Evolutionary conservation across 495 filamentous ascomycete genomes (phyloP), one percentile per base, ranked within the genome.

Genomic region (Tuber calosporum): DNA sequence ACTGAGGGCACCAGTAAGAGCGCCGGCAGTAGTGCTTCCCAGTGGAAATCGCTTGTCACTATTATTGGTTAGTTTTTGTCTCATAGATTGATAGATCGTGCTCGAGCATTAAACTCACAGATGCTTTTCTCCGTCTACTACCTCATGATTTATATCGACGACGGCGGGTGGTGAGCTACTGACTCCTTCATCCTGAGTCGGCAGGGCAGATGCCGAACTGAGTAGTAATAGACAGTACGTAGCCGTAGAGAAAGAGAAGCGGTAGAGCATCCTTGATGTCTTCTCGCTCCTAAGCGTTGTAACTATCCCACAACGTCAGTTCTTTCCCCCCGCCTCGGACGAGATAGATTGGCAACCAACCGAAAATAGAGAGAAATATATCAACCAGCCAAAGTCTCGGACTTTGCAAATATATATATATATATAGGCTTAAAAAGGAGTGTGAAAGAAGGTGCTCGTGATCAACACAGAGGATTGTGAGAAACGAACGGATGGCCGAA

Each of bases 391-490:
- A 58, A 30, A 26, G n/a, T 58, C 48, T 30, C 48, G 30, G n/a
- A 58, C 48, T 30, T n/a, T 11, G n/a, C 22, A 43, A 26, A 26
- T 58, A 58, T 26, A 26, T 2, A 58, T 11, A 58, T 26, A 58
- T 15, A 58, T 13, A 26, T 26, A 13, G 15, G 48, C n/a, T 26
- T 13, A 53, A 53, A 43, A 58, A 26, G 9, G 48, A 58, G 48
- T 30, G n/a, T 15, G n/a, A 58, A 58, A 58, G 48, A 58, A 58
- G 48, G 48, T 58, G 30, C 48, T 30, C 48, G 9, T 58, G 48
- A 58, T 58, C 48, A 58, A 58, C n/a, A 58, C 48, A 58, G 48
- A 30, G 48, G 9, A 58, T 58, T n/a, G 48, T 30, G n/a, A 58
- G n/a, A 58, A 58, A 58, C n/a, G 48, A 58, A 15, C 48, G 48